These are phyloP conservation scores for Epithele typhae DNA, from an alignment of 768 basidiomycete genomes.

Conservation along the genomic window DNA sequence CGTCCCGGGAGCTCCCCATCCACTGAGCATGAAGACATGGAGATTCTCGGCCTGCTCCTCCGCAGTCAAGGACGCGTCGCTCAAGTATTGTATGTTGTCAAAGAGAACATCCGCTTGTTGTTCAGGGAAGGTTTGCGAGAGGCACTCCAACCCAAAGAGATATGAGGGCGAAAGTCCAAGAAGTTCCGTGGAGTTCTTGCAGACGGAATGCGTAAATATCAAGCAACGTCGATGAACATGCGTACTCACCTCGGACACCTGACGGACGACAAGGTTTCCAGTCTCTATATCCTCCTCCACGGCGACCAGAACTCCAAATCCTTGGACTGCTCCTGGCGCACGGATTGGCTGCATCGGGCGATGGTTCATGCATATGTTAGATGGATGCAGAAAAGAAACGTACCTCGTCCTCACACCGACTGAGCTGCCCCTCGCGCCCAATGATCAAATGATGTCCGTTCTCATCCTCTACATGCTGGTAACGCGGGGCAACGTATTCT, in stretches of 20 bases:
- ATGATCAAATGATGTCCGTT: slow-evolving; percentile 68
- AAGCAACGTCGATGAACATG: not conserved
- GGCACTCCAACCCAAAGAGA: slow-evolving; percentile 69
- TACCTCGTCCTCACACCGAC: slow-evolving; percentile 73
- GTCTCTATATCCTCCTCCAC: slow-evolving; percentile 56
- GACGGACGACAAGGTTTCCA: slow-evolving; percentile 55
- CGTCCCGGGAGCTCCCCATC: slow-evolving; percentile 68
- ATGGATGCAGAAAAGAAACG: not conserved
- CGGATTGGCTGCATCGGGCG: slow-evolving; percentile 59
- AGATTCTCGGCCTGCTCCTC: slow-evolving; percentile 46
- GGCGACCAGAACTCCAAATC: slow-evolving; percentile 76
- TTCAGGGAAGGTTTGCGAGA: slow-evolving; percentile 65
- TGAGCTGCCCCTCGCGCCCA: slow-evolving; percentile 62
- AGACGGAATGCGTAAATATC: not conserved
- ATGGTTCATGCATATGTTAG: not conserved
- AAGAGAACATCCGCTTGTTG: slow-evolving; percentile 62
- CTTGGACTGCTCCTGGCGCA: slow-evolving; percentile 78
- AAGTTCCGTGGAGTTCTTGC: slow-evolving; percentile 69
- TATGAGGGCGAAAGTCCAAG: slow-evolving; percentile 67
- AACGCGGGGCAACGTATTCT: slow-evolving; percentile 54
- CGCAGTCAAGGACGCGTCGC: slow-evolving; percentile 38
- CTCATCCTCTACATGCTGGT: slow-evolving; percentile 57
- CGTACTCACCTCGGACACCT: slow-evolving; percentile 67
- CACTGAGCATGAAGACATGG: slow-evolving; percentile 66
- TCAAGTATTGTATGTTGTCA: slow-evolving; percentile 70